Evolutionary conservation across 148 eudicot genomes (phyloP).

Genomic region (Amaranthus hypochondriacus): DNA sequence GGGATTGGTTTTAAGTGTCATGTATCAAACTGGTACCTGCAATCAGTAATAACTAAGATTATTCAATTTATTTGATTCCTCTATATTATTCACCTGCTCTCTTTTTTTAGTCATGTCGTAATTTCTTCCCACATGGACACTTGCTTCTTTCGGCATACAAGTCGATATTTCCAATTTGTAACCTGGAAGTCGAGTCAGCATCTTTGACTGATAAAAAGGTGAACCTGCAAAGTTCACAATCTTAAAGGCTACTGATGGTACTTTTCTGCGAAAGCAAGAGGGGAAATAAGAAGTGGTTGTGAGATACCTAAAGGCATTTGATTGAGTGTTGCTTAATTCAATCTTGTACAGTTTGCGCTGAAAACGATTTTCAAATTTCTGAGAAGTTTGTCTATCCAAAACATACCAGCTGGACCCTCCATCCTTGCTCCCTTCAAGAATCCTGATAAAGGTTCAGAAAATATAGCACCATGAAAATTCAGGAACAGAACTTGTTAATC

Average conservation of each 20-base stretch:
- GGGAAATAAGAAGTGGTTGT: not conserved
- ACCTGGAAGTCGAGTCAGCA: constrained; percentile 51
- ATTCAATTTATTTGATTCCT: not conserved
- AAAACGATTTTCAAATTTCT: constrained; percentile 65
- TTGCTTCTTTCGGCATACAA: constrained; percentile 42
- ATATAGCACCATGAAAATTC: not conserved
- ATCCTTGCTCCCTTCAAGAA: constrained; percentile 85
- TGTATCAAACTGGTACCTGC: not conserved
- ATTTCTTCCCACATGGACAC: not conserved
- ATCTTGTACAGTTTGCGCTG: constrained; percentile 57
- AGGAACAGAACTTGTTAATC: not conserved
- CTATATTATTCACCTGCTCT: not conserved
- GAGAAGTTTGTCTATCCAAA: constrained; percentile 63
- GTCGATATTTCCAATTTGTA: constrained; percentile 89
- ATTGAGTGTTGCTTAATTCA: constrained; percentile 26
- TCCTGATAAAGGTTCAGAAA: constrained; percentile 38
- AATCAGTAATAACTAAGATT: not conserved
- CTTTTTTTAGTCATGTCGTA: not conserved
- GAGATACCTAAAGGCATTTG: constrained; percentile 76
- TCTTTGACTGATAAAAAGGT: constrained; percentile 65
- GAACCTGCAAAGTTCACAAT: constrained; percentile 43
- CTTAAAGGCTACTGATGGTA: not conserved
- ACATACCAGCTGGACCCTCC: constrained; percentile 74
- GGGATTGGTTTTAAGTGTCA: not conserved
- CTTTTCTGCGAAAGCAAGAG: not conserved